Base-by-base conservation (phyloP, 257 asterid species). In the Ilex asprella region DNA sequence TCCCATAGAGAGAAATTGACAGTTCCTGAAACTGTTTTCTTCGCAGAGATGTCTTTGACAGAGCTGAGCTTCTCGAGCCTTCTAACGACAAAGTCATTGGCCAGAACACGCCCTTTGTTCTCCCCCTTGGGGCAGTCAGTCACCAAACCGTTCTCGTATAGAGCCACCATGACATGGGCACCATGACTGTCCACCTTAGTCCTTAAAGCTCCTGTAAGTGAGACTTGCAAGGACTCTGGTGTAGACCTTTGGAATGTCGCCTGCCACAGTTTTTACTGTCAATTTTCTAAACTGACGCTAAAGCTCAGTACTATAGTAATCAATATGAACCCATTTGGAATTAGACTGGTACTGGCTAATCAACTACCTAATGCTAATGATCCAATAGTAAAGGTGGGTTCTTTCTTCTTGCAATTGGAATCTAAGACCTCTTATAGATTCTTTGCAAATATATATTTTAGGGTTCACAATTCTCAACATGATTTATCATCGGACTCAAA, bases 41-140 rank as follows among this genome's bases (percentile, higher is more conserved):
- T 87, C 10, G 85, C 73, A 3, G 89, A 49, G 10, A 78, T 53
- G 56, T 91, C 96, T 68, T 81, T 85, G 43, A 84, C 79, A 15
- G 75, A 78, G 69, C 95, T 79, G 58, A 88, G 80, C 79, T 88
- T 91, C 6, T 82, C 91, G 9, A 91, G 89, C 60, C 79, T 74
- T 52, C 98, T 68, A 47, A 88, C 98, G 0, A 91, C 91, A 2
- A 77, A 88, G 73, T 91, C 95, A 62, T 91, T 86, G 13, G 91
- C 87, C 30, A 91, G 60, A 49, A 91, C 81, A 0, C 79, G 79
- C 61, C 72, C 95, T 58, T 76, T 77, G 81, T 88, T 91, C 58
- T 79, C 89, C 6, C 98, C 98, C 12, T 46, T 56, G 11, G 76
- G 61, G 55, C 95, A 85, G 62, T 75, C 69, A 3, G 94, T 88